Evolutionary conservation across 495 filamentous ascomycete species (phyloP).

Genomic region (Xylaria longipes): DNA sequence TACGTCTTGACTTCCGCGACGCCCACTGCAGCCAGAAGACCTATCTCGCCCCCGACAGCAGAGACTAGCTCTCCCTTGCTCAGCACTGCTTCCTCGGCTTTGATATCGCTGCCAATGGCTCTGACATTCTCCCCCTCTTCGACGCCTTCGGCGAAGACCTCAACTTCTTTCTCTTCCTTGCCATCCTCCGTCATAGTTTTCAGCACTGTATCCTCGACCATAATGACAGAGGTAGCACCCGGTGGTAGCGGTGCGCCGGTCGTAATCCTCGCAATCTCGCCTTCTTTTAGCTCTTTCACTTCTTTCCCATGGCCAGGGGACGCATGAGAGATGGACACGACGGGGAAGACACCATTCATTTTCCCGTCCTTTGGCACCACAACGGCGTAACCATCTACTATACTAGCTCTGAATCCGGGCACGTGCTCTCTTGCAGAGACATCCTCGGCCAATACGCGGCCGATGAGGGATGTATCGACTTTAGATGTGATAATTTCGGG

Average conservation of each 20-base stretch:
- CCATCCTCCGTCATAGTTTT: constrained; percentile 76
- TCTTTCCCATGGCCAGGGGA: constrained; percentile 61
- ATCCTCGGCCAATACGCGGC: constrained; percentile 81
- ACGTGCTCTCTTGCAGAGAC: constrained; percentile 81
- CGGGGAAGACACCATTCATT: constrained; percentile 80
- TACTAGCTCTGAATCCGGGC: constrained; percentile 92
- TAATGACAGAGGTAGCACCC: constrained; percentile 89
- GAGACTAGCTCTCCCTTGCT: constrained; percentile 78
- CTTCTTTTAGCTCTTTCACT: constrained; percentile 64
- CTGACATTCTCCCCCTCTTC: constrained; percentile 84
- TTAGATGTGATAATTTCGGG: constrained; percentile 60
- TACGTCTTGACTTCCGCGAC: constrained; percentile 75
- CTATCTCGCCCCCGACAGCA: constrained; percentile 87
- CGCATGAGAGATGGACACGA: constrained; percentile 86
- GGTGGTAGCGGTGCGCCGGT: constrained; percentile 91
- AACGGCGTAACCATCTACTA: constrained; percentile 96
- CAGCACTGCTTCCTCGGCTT: constrained; percentile 70
- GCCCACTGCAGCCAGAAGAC: constrained; percentile 85
- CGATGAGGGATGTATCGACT: constrained; percentile 69
- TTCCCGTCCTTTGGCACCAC: constrained; percentile 64
- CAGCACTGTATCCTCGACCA: constrained; percentile 94
- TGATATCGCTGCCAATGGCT: constrained; percentile 89
- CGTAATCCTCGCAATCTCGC: constrained; percentile 87
- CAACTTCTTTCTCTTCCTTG: constrained; percentile 82
- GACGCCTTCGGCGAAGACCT: constrained; percentile 80